Conservation (phyloP, 164 flowering plant species). For the Sedum album region DNA sequence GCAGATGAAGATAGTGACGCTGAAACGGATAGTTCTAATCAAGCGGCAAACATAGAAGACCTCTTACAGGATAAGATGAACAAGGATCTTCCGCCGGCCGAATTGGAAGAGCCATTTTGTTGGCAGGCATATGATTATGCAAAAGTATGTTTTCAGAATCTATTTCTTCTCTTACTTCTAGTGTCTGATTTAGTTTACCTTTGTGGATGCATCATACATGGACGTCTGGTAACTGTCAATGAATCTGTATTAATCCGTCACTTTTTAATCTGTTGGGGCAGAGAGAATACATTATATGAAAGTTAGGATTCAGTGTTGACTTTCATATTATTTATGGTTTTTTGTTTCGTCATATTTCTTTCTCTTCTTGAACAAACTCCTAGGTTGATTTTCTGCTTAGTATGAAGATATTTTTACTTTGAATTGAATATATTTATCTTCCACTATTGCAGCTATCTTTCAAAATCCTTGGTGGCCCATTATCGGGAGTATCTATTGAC, state of each 20-base stretch:
- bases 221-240: no score
- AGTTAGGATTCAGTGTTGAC: not conserved
- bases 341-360: not conserved
- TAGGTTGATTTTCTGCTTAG: no score
- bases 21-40: conserved; percentile 12
- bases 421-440: conserved; percentile 7
- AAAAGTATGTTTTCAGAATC: conserved; percentile 39
- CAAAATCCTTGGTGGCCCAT: conserved; percentile 70
- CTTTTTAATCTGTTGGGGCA: not conserved
- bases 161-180: not conserved
- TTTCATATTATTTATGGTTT: not conserved
- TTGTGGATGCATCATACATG: not conserved
- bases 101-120: conserved; percentile 91
- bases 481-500: conserved; percentile 83
- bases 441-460: conserved; percentile 65
- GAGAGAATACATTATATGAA: not conserved
- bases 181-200: not conserved
- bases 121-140: conserved; percentile 97
- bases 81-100: conserved; percentile 82
- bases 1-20: conserved; percentile 77
- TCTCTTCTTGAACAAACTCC: not conserved
- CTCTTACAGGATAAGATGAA: conserved; percentile 74
- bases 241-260: no score
- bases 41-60: conserved; percentile 54
- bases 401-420: not conserved